phyloP scores from a whole-genome alignment of 2,329 filamentous ascomycete genomes.

The Tolypocladium amazonense region DNA sequence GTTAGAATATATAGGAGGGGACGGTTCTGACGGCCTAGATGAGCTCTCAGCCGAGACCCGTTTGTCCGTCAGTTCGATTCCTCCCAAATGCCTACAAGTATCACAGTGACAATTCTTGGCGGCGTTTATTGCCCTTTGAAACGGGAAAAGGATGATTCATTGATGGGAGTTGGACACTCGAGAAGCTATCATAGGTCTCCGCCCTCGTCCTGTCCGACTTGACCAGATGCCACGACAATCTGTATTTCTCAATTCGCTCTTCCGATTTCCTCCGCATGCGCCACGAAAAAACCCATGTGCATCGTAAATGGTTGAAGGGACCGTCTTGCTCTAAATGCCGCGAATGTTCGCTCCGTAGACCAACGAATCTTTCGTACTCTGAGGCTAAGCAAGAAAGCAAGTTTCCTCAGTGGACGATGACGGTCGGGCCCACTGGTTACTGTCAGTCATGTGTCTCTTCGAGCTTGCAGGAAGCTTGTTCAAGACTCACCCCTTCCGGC shows the following conservation, averaged over 20 bases:
- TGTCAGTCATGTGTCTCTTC: background rate
- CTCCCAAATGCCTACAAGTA: background rate
- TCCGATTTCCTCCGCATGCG: background rate
- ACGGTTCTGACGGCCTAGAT: background rate
- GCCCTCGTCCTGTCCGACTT: background rate
- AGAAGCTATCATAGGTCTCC: background rate
- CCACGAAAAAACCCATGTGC: background rate
- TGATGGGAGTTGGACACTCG: background rate
- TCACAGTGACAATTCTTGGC: background rate
- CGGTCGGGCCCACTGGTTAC: background rate
- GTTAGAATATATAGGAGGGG: background rate
- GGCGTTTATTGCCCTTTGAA: background rate
- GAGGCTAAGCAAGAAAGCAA: background rate
- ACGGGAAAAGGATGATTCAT: background rate
- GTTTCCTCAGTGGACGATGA: background rate
- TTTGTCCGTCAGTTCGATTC: background rate
- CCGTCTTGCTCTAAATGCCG: background rate
- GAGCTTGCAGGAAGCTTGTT: background rate
- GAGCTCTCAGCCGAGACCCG: background rate
- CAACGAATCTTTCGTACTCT: background rate
- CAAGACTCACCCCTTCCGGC: slow-evolving; percentile 1
- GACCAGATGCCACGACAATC: background rate
- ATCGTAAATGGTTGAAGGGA: background rate
- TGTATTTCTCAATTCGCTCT: background rate
- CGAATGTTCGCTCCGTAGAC: too few species aligned